Base-by-base conservation (phyloP, 257 asterid species). In the Lycium ferocissimum region DNA sequence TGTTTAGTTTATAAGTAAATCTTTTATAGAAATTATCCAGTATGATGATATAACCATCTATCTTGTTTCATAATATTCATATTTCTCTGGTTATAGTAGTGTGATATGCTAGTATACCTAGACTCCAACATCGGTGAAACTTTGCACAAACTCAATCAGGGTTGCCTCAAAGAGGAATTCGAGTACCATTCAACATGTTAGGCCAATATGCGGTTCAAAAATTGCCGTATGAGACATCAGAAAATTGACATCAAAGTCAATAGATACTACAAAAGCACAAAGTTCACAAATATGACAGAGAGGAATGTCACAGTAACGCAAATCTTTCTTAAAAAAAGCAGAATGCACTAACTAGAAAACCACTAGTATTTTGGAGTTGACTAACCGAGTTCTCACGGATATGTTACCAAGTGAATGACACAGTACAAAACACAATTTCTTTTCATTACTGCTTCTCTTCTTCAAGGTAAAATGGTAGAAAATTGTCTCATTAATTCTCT, bases 61-160 rank as follows among this genome's bases (percentile, higher is more conserved):
- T 73, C 3, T 47, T 73, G 61, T 47, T 47, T 73, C 80, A 10
- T 73, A 73, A 47, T 12, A 47, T 73, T 73, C 80, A 73, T 47
- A 76, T 51, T 13, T 51, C 20, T 76, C 22, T 37, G 53, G 33
- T 38, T 7, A 38, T 38, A 38, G 26, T 15, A 37, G 9, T 38
- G 26, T 38, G 38, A 14, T 35, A 38, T 69, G 26, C 11, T 38
- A 79, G 49, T 6, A 56, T 45, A 15, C 53, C 66, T 59, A 59
- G 9, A 15, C 26, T 38, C 26, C 33, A 37, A 37, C 13, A 69
- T 38, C 0, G n/a, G 73, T 66, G 17, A 66, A 59, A 2, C 73
- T n/a, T n/a, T n/a, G 45, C 45, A 66, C 45, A 65, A 33, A 65
- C 72, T 26, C 72, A 67, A 33, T 14, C 76, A 13, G 76, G 5